These are phyloP conservation scores for Diaporthe caulivora DNA, from an alignment of 2,329 filamentous ascomycete genomes.

Conservation along the genomic window DNA sequence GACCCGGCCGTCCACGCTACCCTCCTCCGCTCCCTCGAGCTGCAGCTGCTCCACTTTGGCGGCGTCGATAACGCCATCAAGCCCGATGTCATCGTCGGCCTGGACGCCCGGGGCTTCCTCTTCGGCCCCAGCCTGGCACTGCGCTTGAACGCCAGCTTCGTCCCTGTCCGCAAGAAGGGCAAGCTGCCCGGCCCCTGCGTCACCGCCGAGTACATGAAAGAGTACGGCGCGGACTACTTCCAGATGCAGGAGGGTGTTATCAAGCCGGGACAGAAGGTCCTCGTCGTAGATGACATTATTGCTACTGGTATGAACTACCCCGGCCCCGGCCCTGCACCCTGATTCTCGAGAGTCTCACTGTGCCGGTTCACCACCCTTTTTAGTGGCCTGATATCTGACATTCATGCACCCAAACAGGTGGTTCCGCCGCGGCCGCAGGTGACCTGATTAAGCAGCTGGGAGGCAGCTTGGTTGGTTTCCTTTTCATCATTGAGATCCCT, in stretches of 20 bases:
- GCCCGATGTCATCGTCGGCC: conserved; percentile 91
- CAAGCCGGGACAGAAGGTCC: conserved; percentile 86
- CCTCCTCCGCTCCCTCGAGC: conserved; percentile 86
- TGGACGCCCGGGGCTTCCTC: conserved; percentile 95
- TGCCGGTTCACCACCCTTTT: background rate
- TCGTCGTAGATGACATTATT: conserved; percentile 98
- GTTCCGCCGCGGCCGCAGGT: conserved; percentile 89
- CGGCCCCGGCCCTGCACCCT: background rate
- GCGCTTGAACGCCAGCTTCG: conserved; percentile 85
- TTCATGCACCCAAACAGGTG: conserved; percentile 69
- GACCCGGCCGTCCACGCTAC: conserved; percentile 78
- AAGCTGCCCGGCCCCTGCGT: conserved; percentile 93
- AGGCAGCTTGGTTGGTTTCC: conserved; percentile 86
- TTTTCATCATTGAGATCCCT: conserved; percentile 96
- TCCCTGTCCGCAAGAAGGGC: conserved; percentile 93
- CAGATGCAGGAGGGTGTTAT: conserved; percentile 94
- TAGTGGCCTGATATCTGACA: conserved; percentile 9
- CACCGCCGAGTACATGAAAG: conserved; percentile 91
- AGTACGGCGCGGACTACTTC: conserved; percentile 95
- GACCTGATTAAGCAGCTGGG: conserved; percentile 88
- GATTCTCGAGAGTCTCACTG: too few relatives aligned
- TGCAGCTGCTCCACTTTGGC: conserved; percentile 76
- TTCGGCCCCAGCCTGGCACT: conserved; percentile 93
- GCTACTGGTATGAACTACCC: conserved; percentile 80
- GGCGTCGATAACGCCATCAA: conserved; percentile 57